Base-by-base conservation (phyloP, 2,329 filamentous ascomycete species). In the Aspergillus sp. region DNA sequence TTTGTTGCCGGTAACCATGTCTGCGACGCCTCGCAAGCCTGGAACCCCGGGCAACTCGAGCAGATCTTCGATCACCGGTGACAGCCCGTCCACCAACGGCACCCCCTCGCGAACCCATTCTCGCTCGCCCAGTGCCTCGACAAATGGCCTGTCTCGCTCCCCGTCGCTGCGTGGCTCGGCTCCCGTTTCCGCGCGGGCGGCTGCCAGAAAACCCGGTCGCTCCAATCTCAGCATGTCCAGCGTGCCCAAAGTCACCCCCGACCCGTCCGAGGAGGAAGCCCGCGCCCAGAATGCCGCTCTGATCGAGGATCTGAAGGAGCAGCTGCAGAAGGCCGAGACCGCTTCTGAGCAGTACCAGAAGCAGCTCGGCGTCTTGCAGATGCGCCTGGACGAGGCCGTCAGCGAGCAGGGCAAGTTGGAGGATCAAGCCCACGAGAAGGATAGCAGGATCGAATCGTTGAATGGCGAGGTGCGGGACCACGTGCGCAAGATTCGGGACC, bases 371-470 rank as follows among this genome's bases (percentile, higher is more conserved):
- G 88, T 96, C 50, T 80, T 98, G 65, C 92, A 96, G 77, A 85
- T 90, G 65, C 87, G 91, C 68, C 84, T 98, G 7, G 92, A 98
- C 71, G 94, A 98, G 67, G 87, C 92, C 50, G 78, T 90, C 59
- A 85, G 86, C 66, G 92, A 97, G 74, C 93, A 96, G 70, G 86
- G 86, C 55, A 91, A 90, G 77, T 80, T 97, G 39, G 95, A 99
- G 75, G 94, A 98, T 74, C 87, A 87, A 64, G 83, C 90, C 50
- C 93, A 97, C 73, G 93, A 96, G 76, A 88, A 87, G 70, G 92
- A 95, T 62, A 91, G 94, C 75, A 87, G 89, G 71, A 85, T 94
- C 59, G 92, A 96, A 75, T 81, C 85, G 7, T 82, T 98, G 56
- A 87, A 88, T 71, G 92, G 91, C 69, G 91, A 96, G 71, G 93